Evolutionary conservation across 805 yeast species (phyloP), one percentile per base, ranked within the genome.

Genomic region (Zygoascus bituminiphila): DNA sequence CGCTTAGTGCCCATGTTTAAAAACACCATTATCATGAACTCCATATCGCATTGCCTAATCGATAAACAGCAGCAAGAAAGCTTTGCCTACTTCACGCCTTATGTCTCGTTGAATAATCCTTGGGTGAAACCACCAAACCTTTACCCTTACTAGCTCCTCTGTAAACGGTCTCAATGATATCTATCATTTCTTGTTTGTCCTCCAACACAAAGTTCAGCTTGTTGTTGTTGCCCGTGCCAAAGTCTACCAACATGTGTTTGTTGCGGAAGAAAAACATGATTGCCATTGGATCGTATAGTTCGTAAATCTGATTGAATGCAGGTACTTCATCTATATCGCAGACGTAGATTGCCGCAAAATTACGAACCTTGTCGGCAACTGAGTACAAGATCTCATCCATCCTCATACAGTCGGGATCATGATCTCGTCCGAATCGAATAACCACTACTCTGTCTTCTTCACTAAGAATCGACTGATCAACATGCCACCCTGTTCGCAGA

Each of bases 161-260:
- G 64, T 84, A 93, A 0, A 91, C 79, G 0, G 89, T 82, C 60
- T 93, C 98, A 9, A 93, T 68, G 25, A 93, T 84, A 64, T 91
- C 98, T 19, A 93, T 84, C 72, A 93, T 66, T 57, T 88, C 97
- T 63, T 91, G 96, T 52, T 83, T 81, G 62, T 86, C 86, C 38
- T 78, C 81, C 20, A 84, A 63, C 10, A 79, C 73, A 65, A 91
- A 91, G 61, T 88, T 88, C 70, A 93, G 70, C 71, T 93, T 91
- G 71, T 93, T 93, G 66, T 93, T 93, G 62, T 93, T 88, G 26
- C 98, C 98, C 0, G 98, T 93, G 2, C 98, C 98, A 65, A 89
- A 88, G 70, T 93, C 98, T 66, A 96, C 87, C 94, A 93, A 81
- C 95, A 91, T 89, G 65, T 91, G 98, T 63, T 88, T 66, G 68